phyloP scores from a whole-genome alignment of 352 stramenopile genomes.

The Phytophthora sp. region DNA sequence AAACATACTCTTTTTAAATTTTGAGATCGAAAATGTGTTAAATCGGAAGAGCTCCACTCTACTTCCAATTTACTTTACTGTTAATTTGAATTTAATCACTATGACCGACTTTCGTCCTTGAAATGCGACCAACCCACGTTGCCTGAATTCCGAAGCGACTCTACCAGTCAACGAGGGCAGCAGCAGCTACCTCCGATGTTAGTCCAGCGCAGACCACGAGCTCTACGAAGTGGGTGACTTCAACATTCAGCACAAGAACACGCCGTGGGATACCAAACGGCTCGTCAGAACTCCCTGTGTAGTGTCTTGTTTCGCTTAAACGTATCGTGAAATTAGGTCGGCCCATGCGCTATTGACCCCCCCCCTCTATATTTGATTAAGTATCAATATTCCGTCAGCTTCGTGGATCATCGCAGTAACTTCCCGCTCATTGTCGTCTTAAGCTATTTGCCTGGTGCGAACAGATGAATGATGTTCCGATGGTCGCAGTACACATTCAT shows the following conservation, averaged over 20 bases:
- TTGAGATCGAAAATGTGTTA: no score
- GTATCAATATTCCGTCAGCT: no score
- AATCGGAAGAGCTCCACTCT: no score
- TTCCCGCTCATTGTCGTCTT: neutral
- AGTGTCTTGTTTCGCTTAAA: conserved; percentile 16
- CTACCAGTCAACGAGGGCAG: conserved; percentile 1
- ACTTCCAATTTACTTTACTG: no score
- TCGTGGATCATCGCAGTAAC: no score
- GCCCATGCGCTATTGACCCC: no score
- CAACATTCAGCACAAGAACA: conserved; percentile 16
- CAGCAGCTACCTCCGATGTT: conserved; percentile 2
- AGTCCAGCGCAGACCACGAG: conserved; percentile 4
- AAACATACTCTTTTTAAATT: no score
- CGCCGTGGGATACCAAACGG: conserved; percentile 13
- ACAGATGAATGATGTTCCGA: neutral
- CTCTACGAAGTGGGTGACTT: conserved; percentile 10
- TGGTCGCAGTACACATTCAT: neutral
- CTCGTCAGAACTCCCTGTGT: conserved; percentile 15
- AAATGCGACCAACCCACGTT: conserved; percentile 8
- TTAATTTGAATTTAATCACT: no score
- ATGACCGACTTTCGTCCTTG: no score
- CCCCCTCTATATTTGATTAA: no score
- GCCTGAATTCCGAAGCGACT: neutral
- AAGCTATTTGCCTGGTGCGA: neutral
- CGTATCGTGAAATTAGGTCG: no score